Base-by-base conservation (phyloP, 2,329 filamentous ascomycete species). In the Phaeosphaeria sp. region DNA sequence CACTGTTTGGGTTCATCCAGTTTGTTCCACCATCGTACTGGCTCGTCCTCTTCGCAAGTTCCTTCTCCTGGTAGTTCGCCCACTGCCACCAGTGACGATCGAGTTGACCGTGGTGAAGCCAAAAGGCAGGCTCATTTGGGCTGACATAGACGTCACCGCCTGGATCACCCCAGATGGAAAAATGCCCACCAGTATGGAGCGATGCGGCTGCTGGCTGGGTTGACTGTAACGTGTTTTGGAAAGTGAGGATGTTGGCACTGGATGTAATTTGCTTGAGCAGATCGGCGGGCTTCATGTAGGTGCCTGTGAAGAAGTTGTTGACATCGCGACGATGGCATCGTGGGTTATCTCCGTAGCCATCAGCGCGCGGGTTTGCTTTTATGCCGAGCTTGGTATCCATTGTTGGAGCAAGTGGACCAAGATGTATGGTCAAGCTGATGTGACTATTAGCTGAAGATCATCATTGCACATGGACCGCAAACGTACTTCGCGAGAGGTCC, bases 41-140 rank as follows among this genome's bases (percentile, higher is more conserved):
- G 40, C 58, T 64, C 17, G 63, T 64, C 51, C 68, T 47, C 2
- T 30, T 53, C 56, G 67, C 68, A 17, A 73, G 24, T 40, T 81
- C 72, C 20, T 75, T 61, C 33, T 69, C 69, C 3, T 60, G 47
- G 45, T 72, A 72, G 50, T 79, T 80, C 65, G 81, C 79, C 82
- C 82, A 84, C 56, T 81, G 80, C 80, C 79, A 82, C 78, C 78
- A 84, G 15, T 79, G 71, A 9, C 80, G 71, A 64, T 84, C 82
- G 17, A 84, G 74, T 65, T 80, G 77, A 4, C 74, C 77, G 59
- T 84, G 82, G 60, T 83, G 82, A 39, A 81, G 69, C 72, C 76
- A 84, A 68, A 84, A 84, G 22, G 70, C 49, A 1, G 80, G 80
- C 43, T 84, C 82, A 5, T 69, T 74, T 7, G 82, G 81, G 9